These are phyloP conservation scores for Chytriomyces sp. DNA, from an alignment of 192 early-diverging fungal genomes.

Conservation along the genomic window DNA sequence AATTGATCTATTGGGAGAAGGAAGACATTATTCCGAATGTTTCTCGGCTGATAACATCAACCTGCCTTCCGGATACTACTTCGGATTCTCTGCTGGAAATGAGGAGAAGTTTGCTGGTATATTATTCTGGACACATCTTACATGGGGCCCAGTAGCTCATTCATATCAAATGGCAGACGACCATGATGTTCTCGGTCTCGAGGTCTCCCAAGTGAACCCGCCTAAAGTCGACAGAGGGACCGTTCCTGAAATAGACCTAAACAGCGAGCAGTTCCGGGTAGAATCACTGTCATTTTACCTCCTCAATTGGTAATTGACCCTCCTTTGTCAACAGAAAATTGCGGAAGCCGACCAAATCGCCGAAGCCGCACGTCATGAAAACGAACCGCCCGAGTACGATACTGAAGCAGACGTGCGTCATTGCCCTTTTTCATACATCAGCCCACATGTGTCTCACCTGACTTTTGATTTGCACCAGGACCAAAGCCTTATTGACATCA, in stretches of 20 bases:
- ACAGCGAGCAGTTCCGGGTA: neutral
- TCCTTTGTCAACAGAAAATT: too few relatives aligned
- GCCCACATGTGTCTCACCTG: too few relatives aligned
- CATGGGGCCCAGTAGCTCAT: neutral
- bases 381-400: constrained; percentile 20
- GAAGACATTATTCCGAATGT: constrained; percentile 57
- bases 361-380: constrained; percentile 27
- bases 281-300: neutral
- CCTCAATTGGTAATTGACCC: too few relatives aligned
- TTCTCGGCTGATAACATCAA: constrained; percentile 51
- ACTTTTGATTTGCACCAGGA: too few relatives aligned
- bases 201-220: constrained; percentile 71
- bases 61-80: constrained; percentile 72
- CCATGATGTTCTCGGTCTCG: constrained; percentile 73
- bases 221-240: neutral
- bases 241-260: neutral
- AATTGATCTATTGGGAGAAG: constrained; percentile 56
- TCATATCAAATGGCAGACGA: constrained; percentile 56
- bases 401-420: too few relatives aligned
- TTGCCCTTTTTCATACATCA: too few relatives aligned
- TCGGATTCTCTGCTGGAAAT: constrained; percentile 61
- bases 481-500: too few relatives aligned
- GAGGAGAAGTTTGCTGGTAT: constrained; percentile 14
- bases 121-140: neutral
- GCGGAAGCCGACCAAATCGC: constrained; percentile 51